phyloP scores from a whole-genome alignment of 345 rosid genomes.

The Moringa oleifera region DNA sequence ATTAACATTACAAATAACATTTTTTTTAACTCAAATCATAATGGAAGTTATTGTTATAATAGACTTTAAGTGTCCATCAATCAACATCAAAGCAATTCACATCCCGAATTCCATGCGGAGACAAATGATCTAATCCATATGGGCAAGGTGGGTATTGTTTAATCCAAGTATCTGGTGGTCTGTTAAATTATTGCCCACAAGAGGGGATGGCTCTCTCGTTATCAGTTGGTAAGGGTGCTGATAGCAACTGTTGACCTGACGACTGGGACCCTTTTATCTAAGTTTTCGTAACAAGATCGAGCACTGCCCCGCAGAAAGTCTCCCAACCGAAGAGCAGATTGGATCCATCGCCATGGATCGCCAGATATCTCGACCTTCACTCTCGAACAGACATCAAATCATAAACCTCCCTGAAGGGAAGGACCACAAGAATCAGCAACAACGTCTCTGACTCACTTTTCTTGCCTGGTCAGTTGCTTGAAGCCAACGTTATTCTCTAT shows the following conservation, averaged over 20 bases:
- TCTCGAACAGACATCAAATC: constrained; percentile 8
- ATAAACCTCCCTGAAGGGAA: background rate
- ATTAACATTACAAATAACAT: no score
- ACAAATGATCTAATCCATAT: background rate
- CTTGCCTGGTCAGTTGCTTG: constrained; percentile 3
- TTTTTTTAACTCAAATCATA: no score
- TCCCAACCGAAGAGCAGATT: constrained; percentile 13
- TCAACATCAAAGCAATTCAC: no score
- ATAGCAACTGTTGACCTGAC: no score
- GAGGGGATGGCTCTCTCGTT: no score
- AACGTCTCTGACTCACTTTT: background rate
- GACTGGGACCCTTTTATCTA: no score
- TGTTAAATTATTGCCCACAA: background rate
- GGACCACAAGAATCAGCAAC: background rate
- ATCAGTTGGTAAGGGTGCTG: no score
- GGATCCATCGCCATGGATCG: constrained; percentile 1
- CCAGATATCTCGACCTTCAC: constrained; percentile 3
- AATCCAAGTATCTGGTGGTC: background rate
- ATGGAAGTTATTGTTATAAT: no score
- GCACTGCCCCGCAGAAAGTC: no score
- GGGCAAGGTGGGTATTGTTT: background rate
- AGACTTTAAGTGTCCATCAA: no score
- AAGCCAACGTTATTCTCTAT: constrained; percentile 1
- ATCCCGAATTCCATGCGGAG: background rate
- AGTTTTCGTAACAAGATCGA: background rate